Percentiles rank a stretch among this genome's conserved stretches.
phyloP scores from a whole-genome alignment of 2,329 filamentous ascomycete genomes.

The Diaporthe citrichinensis region DNA sequence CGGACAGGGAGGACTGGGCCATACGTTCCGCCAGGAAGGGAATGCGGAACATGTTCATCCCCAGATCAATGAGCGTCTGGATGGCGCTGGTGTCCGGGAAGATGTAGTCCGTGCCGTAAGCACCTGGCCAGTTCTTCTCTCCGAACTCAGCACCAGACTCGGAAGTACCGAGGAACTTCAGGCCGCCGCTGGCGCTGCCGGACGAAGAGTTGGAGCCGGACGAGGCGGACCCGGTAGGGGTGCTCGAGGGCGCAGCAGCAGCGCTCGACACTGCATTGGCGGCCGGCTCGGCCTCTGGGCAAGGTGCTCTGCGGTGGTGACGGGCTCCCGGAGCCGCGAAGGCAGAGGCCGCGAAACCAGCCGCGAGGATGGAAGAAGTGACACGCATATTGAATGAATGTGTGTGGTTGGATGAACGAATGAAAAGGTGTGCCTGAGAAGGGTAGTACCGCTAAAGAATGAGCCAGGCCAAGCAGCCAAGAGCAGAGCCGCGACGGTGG shows the following conservation, averaged over 20 bases:
- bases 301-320: conserved; percentile 15
- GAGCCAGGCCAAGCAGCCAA: background rate
- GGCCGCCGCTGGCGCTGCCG: conserved; percentile 22
- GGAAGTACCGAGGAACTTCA: conserved; percentile 54
- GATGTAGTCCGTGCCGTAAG: conserved; percentile 71
- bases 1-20: conserved; percentile 48
- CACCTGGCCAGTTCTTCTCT: conserved; percentile 67
- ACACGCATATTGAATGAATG: conserved; percentile 41
- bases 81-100: conserved; percentile 70
- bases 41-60: conserved; percentile 47
- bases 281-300: background rate
- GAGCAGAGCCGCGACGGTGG: background rate
- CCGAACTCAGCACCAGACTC: conserved; percentile 75
- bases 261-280: background rate
- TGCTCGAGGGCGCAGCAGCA: background rate
- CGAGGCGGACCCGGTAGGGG: conserved; percentile 29
- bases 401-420: background rate
- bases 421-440: conserved; percentile 7
- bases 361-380: conserved; percentile 42
- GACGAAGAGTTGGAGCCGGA: conserved; percentile 35
- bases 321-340: conserved; percentile 38
- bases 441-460: conserved; percentile 4
- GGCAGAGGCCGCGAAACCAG: conserved; percentile 42
- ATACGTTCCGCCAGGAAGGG: conserved; percentile 41
- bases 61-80: conserved; percentile 64